Conservation (phyloP, 805 yeast species). For the Schwanniomyces pseudopolymorphus region DNA sequence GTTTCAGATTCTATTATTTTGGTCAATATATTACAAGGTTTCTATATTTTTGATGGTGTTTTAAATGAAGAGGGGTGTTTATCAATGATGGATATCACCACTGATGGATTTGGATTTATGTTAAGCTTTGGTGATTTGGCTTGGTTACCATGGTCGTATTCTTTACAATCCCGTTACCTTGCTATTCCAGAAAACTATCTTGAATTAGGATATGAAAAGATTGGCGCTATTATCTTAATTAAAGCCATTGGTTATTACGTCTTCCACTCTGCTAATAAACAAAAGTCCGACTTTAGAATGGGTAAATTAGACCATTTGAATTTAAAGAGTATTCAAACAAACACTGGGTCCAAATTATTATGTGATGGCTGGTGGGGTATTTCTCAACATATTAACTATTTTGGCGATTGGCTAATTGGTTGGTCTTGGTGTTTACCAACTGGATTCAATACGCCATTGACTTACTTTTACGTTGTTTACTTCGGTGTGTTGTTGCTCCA, state of each 20-base stretch:
- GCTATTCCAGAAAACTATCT: slow-evolving; percentile 55
- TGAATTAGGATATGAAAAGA: slow-evolving; percentile 46
- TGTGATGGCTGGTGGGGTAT: slow-evolving; percentile 96
- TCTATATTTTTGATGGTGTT: slow-evolving; percentile 89
- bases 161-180: slow-evolving; percentile 81
- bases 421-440: slow-evolving; percentile 92
- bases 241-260: slow-evolving; percentile 71
- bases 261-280: slow-evolving; percentile 80
- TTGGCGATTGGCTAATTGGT: slow-evolving; percentile 94
- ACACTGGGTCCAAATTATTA: slow-evolving; percentile 75
- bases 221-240: slow-evolving; percentile 42
- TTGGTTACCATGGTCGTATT: slow-evolving; percentile 88
- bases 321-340: slow-evolving; percentile 59
- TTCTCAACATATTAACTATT: slow-evolving; percentile 90
- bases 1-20: slow-evolving; percentile 72
- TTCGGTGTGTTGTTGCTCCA: slow-evolving; percentile 82
- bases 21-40: slow-evolving; percentile 68
- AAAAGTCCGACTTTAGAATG: slow-evolving; percentile 79
- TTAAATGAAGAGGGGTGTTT: slow-evolving; percentile 85
- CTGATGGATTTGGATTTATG: slow-evolving; percentile 98
- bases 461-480: slow-evolving; percentile 84
- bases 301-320: slow-evolving; percentile 71
- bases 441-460: slow-evolving; percentile 74
- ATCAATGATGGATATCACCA: slow-evolving; percentile 93
- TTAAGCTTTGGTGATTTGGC: slow-evolving; percentile 91